These are phyloP conservation scores for Lactarius hengduanensis DNA, from an alignment of 768 basidiomycete genomes.

Conservation along the genomic window DNA sequence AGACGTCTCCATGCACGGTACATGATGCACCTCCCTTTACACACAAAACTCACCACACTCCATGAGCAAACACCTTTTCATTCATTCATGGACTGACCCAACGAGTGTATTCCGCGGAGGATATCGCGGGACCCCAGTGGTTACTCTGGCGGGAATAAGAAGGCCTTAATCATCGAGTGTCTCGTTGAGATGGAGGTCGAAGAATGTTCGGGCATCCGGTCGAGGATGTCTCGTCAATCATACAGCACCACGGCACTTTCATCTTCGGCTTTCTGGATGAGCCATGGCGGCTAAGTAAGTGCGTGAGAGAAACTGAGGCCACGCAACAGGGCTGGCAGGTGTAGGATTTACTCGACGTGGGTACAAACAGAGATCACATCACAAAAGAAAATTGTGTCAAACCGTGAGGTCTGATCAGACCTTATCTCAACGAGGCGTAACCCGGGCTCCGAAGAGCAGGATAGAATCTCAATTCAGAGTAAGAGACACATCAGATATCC, in stretches of 20 bases:
- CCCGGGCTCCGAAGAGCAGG: neutral
- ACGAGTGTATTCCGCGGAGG: conserved; percentile 4
- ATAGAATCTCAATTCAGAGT: conserved; percentile 28
- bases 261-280: neutral
- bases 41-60: too few relatives aligned
- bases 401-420: conserved; percentile 1
- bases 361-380: neutral
- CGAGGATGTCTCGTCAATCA: neutral
- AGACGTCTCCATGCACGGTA: too few relatives aligned
- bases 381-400: neutral
- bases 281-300: neutral
- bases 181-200: neutral
- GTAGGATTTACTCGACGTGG: neutral
- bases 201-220: neutral
- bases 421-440: neutral
- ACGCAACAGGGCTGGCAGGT: neutral
- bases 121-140: conserved; percentile 10
- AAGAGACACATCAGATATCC: conserved; percentile 56
- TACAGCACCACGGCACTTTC: neutral
- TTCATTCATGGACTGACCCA: too few relatives aligned
- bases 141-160: conserved; percentile 4
- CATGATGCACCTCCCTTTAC: too few relatives aligned
- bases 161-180: conserved; percentile 1
- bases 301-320: neutral
- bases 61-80: too few relatives aligned